Base-by-base conservation (phyloP, 2,329 filamentous ascomycete species). In the Ceratocystis diversiconidia region DNA sequence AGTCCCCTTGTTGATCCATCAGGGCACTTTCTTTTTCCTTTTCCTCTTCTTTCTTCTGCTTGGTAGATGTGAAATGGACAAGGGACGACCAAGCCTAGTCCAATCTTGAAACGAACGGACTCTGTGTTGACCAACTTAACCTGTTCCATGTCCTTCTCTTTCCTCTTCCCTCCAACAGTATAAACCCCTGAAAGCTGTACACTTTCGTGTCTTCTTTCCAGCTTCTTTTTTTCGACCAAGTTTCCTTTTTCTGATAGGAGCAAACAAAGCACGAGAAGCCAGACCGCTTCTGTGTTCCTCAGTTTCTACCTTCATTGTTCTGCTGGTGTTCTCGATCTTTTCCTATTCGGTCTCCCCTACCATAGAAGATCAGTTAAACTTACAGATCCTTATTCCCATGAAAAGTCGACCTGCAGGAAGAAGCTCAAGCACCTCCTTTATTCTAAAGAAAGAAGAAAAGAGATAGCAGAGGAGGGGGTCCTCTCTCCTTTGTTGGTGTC, bases 261-360 rank as follows among this genome's bases (percentile, higher is more conserved):
- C 3, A n/a, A 62, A n/a, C 60, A 62, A 25, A n/a, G 12, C 25
- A 43, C 36, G 2, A 28, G 22, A 41, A 15, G 36, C 4, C 36
- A 41, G 36, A 41, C 36, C 36, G 12, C 3, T 41, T 41, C 36
- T 41, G 36, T 41, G 36, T 15, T 41, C 3, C 10, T 41, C 36
- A 15, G 36, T 41, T 25, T 52, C 22, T 52, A 5, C 5, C 19
- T 46, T 15, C 1, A 15, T 62, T 62, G 60, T 62, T 62, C 41
- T 62, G 60, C 55, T 59, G 55, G 15, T 28, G 43, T 66, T 66
- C 65, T 66, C 48, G 41, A 60, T 66, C 65, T 63, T 66, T 66
- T 66, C 65, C 65, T 66, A 66, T 63, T 66, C 61, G 41, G 65
- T 66, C 65, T 15, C 22, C 15, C n/a, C 52, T 15, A 41, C 8